Evolutionary conservation across 495 filamentous ascomycete genomes (phyloP), one percentile per base, ranked within the genome.

Genomic region (Penicillium soppii): DNA sequence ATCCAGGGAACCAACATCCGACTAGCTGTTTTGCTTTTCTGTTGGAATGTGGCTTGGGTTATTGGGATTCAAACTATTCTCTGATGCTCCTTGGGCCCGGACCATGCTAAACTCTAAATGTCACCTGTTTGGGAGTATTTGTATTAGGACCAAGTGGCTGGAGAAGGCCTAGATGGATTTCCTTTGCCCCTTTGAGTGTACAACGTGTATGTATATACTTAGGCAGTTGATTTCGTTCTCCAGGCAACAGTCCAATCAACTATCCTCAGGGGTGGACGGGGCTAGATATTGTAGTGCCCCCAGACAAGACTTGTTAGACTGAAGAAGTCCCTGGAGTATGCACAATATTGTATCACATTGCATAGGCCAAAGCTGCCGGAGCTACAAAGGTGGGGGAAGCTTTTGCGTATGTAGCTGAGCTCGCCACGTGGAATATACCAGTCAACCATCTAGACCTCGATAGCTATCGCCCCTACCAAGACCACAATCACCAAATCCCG

Each of bases 61-160:
- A 48, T 57, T 57, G 27, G 48, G 49, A 52, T 57, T 57, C 49
- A 26, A 41, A 43, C 54, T 43, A 53, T 53, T 38, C 29, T 36
- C 53, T 21, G 54, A 53, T 44, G 22, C 43, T 45, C 43, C 36
- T 19, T 45, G 8, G 40, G 7, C 29, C 21, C 16, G 46, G 45
- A 32, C 20, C 35, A 27, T 30, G 10, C 47, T 32, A 49, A 41
- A 49, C 47, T 41, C 37, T 32, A 49, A 49, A 7, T 9, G 20
- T 22, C 12, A 9, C 5, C 6, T 46, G 9, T 49, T 12, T 21
- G 17, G 27, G 17, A 36, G 10, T 29, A 33, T 49, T 49, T 32
- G 7, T 4, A 49, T 40, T 23, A 32, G 12, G 47, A 12, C 46
- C 17, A 16, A 13, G 7, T 36, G 13, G 35, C 47, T 25, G 37